Evolutionary conservation across 78 protist genomes (phyloP).

Genomic region (Isochrysis galbana): DNA sequence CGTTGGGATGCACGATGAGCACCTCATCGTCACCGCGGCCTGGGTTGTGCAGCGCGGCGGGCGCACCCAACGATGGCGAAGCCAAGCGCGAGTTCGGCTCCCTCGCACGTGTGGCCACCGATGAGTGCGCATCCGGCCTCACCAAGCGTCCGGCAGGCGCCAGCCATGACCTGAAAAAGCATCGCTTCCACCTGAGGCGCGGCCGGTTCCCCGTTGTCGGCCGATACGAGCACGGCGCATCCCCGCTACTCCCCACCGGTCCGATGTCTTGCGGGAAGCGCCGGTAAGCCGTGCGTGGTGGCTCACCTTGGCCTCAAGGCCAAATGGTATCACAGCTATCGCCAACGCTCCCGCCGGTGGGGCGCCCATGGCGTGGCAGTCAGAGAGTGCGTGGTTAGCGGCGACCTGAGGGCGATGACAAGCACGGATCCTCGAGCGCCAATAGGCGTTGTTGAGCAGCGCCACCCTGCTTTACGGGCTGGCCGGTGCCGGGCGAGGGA

Average conservation of each 20-base stretch:
- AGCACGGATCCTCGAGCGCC: not conserved
- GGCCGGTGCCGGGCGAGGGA: too few species aligned
- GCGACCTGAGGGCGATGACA: conserved; percentile 30
- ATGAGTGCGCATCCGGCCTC: conserved; percentile 29
- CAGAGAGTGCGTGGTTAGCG: conserved; percentile 46
- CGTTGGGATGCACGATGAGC: too few species aligned
- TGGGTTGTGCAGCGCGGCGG: too few species aligned
- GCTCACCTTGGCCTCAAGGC: conserved; percentile 41
- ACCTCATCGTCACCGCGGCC: too few species aligned
- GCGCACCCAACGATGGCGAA: not conserved
- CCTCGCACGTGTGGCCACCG: conserved; percentile 55
- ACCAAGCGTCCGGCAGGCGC: conserved; percentile 26
- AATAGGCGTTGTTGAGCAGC: too few species aligned
- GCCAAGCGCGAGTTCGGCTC: not conserved
- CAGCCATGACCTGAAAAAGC: conserved; percentile 39
- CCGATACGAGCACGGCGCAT: not conserved
- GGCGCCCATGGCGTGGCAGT: conserved; percentile 40
- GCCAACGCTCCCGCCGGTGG: conserved; percentile 33
- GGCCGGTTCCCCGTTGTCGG: too few species aligned
- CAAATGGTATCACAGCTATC: conserved; percentile 6
- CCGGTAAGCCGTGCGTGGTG: too few species aligned
- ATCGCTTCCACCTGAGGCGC: not conserved
- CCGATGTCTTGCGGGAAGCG: too few species aligned
- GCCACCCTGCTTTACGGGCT: too few species aligned
- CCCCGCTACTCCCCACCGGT: too few species aligned